Evolutionary conservation across 805 yeast genomes (phyloP), one percentile per base, ranked within the genome.

Genomic region (Peterozyma xylosa): DNA sequence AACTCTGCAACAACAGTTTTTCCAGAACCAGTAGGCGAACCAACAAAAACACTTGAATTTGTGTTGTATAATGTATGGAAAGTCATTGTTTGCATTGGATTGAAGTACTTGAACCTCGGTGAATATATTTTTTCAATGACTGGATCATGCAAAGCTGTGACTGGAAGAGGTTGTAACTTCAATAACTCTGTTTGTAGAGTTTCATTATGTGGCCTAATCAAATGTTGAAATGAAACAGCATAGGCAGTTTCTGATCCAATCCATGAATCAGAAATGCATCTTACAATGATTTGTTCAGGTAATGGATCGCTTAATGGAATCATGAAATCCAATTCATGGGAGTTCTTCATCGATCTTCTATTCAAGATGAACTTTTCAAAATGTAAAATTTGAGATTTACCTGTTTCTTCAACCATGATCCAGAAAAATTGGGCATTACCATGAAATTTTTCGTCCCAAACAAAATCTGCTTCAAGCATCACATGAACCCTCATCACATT

Each of bases 21-120:
- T 52, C 99, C 99, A 0, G 97, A 91, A 18, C 99, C 99, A 2
- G 99, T 93, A 2, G 99, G 99, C 0, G 98, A 89, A 9, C 99
- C 99, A 38, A 93, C 86, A 60, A 93, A 86, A 0, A 84, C 90
- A 58, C 85, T 86, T 1, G 83, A 74, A 49, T 84, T 77, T 1
- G 83, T 66, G 60, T 93, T 80, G 64, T 90, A 93, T 38, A 93
- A 64, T 0, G 96, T 77, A 57, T 90, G 96, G 66, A 93, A 93
- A 0, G 84, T 76, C 98, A 91, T 91, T 0, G 98, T 91, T 64
- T 93, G 99, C 96, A 93, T 90, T 3, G 99, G 98, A 58, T 93
- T 93, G 73, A 93, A 93, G 63, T 86, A 91, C 45, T 76, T 76
- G 68, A 93, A 93, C 52, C 73, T 78, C 6, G 60, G 46, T 3